Evolutionary conservation across 2,329 filamentous ascomycete species (phyloP), one percentile per base, ranked within the genome.

Genomic region (Aspergillus candidus): DNA sequence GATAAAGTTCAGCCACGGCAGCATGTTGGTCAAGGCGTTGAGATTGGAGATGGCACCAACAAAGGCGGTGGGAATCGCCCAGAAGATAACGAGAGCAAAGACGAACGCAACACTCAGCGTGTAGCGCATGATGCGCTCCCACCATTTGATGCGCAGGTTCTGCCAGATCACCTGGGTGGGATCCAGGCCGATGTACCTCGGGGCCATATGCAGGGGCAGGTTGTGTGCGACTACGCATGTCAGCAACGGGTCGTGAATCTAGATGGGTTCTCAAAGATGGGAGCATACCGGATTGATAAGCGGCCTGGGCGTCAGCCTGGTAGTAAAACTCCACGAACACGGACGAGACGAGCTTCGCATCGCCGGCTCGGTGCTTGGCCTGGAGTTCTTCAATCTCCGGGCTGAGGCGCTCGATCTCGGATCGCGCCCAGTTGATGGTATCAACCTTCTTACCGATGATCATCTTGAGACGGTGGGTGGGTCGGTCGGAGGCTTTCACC

Each of bases 241-340:
- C 43, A 51, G 39, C 7, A 32, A 40, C 5, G 6, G 11, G 12
- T 31, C 11, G 6, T 3, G 5, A 2, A 10, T 27, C 3, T 11
- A 31, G 31, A 37, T 13, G 29, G 11, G 11, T 12, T 15, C n/a
- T 15, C n/a, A 17, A 14, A 22, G 33, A 7, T 35, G 34, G 13
- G 12, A 13, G 51, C 48, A 38, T 61, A 62, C 60, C 51, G 31
- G 86, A 83, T 65, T 98, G 93, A 63, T 81, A 91, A 11, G 91
- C 91, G 41, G 79, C 77, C 66, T 98, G 90, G 11, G 93, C 93
- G 44, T 87, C 85, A 43, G 84, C 79, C 62, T 95, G 88, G 2
- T 77, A 81, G 49, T 79, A 76, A 59, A 97, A 98, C 62, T 97
- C 90, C 52, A 98, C 82, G 57, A 98, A 98, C 10, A 93, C 87